Base-by-base conservation (phyloP, 1,284 basidiomycete species). In the Ceratobasidium sp. region DNA sequence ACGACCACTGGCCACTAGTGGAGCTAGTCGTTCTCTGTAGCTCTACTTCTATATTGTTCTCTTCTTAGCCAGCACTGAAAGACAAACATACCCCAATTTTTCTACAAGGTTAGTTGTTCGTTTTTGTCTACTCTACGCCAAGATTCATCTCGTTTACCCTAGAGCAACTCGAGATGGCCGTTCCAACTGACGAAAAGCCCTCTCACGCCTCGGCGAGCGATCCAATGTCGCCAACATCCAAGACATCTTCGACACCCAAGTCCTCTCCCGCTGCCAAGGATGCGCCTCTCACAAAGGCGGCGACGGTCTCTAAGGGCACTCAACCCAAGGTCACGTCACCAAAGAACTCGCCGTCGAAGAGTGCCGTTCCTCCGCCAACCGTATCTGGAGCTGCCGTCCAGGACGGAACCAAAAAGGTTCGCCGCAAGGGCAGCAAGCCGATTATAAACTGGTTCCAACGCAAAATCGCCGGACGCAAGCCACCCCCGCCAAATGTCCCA, bases 401-500 rank as follows among this genome's bases (percentile, higher is more conserved):
- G 2, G 67, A 70, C 32, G 55, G 26, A 18, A 53, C 48, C 14
- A 70, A 70, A 55, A 74, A 74, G 72, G 67, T 74, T 21, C 73
- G 75, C 46, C 61, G 67, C 48, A 75, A 73, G 46, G 58, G 34
- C 10, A 90, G 92, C 79, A 93, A 94, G 79, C 94, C 94, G 2
- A 90, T 96, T 76, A 90, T 96, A 78, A 92, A 93, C 76, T 96
- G 94, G 94, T 89, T 96, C 76, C 91, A 94, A 76, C 88, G 93
- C 76, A 96, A 96, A 80, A 84, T 96, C 18, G 89, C 86, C 26
- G 90, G 91, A 50, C 52, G 67, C 59, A 57, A 70, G 60, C 53
- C 72, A 5, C 53, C 48, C 12, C 30, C 57, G 50, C 26, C 55
- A 46, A 36, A 18, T 50, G 59, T 43, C 43, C 57, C 62, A 34